Evolutionary conservation across 306 rosid genomes (phyloP), one percentile per base, ranked within the genome.

Genomic region (Lathyrus sativus): DNA sequence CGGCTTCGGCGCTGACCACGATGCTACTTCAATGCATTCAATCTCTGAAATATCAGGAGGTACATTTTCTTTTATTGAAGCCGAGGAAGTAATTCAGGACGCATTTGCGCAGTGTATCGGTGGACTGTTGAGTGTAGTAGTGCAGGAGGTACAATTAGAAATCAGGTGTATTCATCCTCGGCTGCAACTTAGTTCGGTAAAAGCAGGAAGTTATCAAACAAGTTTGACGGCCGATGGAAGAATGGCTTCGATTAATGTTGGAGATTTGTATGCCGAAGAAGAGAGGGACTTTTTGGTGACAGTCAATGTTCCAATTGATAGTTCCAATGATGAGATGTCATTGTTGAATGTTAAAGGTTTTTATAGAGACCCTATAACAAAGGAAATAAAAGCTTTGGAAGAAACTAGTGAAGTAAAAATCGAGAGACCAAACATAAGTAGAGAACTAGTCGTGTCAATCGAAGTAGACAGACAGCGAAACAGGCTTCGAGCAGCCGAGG

Each of bases 51-150:
- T 71, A 56, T 88, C 99, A 6, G 95, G 97, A 24, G 99, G 99
- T 13, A 90, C 99, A 49, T 93, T 90, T 87, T 93, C 99, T 38
- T 90, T 90, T 73, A 93, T 93, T 54, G 99, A 93, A 83, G 81
- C 96, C 2, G 99, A 93, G 80, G 80, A 73, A 56, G 96, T 89
- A 62, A 93, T 93, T 75, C 99, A 93, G 85, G 97, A 93, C 46
- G 99, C 99, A 57, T 93, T 93, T 77, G 99, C 99, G 17, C 99
- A 93, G 75, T 93, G 99, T 81, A 90, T 93, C 42, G 99, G 99
- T 9, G 99, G 99, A 18, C 92, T 93, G 62, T 79, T 93, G 78
- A 93, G 99, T 60, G 99, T 93, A 72, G 92, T 93, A 44, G 89
- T 88, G 76, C 99, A 93, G 72, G 96, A 90, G 73, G 80, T 93